Evolutionary conservation across 2,329 filamentous ascomycete species (phyloP), one percentile per base, ranked within the genome.

Genomic region (Zalaria sp.): DNA sequence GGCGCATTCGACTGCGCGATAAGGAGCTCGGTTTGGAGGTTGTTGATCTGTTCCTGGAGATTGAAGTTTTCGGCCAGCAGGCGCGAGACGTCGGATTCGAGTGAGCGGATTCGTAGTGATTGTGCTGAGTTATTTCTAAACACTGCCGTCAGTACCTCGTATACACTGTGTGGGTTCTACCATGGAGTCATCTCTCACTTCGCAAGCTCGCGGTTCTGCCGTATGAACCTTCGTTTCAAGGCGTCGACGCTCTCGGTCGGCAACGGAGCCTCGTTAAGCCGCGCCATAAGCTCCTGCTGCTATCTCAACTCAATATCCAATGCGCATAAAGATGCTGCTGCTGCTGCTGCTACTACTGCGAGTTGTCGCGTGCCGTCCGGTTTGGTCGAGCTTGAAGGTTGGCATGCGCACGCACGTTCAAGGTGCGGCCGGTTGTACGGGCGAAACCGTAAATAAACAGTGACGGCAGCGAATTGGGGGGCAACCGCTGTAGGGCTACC

Each of bases 151-250:
- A 35, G 8, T 5, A 2, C 8, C 8, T 31, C 9, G 4, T 2
- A 3, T 2, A 35, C 4, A 25, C 4, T 26, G 9, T 8, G 1
- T 27, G n/a, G 11, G 11, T 18, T 18, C 18, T 18, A 18, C 18
- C 18, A 10, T 6, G 37, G 35, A 5, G 9, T 5, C 5, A 9
- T 35, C 42, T 46, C 55, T 39, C 57, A 66, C 62, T 69, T 71
- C 44, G 83, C 83, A 48, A 91, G 81, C 54, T 91, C 84, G 61
- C 83, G 75, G 58, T 93, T 93, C 58, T 91, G 85, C 42, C 84
- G 75, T 53, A 88, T 68, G 56, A 88, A 85, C 57, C 81, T 79
- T 54, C 81, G 75, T 58, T 84, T 83, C 45, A 89, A 83, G 57
- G 73, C 77, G 58, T 88, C 83, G 51, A 85, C 63, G 57, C 69